These are phyloP conservation scores for Schizochytrium sp. DNA, from an alignment of 108 stramenopile species.

Conservation along the genomic window DNA sequence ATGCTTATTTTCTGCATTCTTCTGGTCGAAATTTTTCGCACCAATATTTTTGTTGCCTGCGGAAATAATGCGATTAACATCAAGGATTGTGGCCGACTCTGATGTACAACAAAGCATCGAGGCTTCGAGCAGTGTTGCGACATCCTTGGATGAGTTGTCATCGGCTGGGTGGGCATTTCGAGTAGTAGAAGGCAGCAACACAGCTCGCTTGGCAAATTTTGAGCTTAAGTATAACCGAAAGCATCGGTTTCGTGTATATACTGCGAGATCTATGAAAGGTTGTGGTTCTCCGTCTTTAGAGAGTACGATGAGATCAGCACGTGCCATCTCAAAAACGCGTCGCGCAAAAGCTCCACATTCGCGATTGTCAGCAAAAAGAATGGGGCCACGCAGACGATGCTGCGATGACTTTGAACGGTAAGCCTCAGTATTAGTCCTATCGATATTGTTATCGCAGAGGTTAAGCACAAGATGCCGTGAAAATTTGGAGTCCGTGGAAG, in stretches of 20 bases:
- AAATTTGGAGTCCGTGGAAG: conserved; percentile 73
- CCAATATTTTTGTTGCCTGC: no score
- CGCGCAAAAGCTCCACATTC: conserved; percentile 53
- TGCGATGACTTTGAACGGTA: no score
- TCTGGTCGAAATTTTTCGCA: no score
- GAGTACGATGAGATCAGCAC: neutral
- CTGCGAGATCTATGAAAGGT: conserved; percentile 63
- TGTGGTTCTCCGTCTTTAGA: neutral
- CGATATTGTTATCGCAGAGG: neutral
- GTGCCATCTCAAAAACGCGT: neutral
- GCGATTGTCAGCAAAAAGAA: conserved; percentile 57
- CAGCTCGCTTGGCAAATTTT: conserved; percentile 66
- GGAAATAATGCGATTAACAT: no score
- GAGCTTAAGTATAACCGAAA: conserved; percentile 69
- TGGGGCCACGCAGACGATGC: neutral
- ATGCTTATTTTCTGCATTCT: no score
- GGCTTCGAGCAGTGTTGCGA: conserved; percentile 12
- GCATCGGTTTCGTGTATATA: conserved; percentile 72
- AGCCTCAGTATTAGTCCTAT: no score
- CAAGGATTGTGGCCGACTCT: no score
- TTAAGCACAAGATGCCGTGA: conserved; percentile 71
- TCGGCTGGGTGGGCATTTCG: conserved; percentile 2
- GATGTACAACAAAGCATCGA: neutral
- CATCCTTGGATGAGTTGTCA: neutral
- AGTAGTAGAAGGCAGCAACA: neutral